phyloP scores from a whole-genome alignment of 2,329 filamentous ascomycete genomes.

The Elsinoe arachidis region DNA sequence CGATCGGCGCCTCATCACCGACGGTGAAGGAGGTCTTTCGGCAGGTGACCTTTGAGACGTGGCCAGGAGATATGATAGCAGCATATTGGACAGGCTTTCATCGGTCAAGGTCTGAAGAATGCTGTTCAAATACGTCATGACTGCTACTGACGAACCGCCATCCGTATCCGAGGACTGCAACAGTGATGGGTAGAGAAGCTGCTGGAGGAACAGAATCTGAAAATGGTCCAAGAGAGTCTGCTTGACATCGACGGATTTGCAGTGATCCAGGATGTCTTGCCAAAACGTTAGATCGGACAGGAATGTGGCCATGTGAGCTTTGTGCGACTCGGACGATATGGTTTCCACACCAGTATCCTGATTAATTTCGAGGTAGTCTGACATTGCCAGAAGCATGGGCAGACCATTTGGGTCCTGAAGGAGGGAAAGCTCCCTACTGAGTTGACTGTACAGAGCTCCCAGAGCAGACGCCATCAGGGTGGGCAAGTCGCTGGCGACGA shows the following conservation, averaged over 20 bases:
- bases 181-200: constrained; percentile 89
- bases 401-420: constrained; percentile 65
- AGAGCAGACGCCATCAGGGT: constrained; percentile 95
- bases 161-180: constrained; percentile 95
- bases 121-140: constrained; percentile 82
- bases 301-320: constrained; percentile 84
- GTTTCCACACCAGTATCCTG: constrained; percentile 62
- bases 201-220: constrained; percentile 89
- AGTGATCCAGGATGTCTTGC: constrained; percentile 97
- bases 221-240: constrained; percentile 93
- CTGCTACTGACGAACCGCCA: constrained; percentile 90
- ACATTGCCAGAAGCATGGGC: constrained; percentile 77
- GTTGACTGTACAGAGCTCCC: constrained; percentile 64
- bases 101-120: constrained; percentile 89
- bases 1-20: constrained; percentile 69
- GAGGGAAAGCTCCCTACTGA: constrained; percentile 72
- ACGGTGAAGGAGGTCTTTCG: constrained; percentile 43
- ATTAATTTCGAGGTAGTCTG: constrained; percentile 73
- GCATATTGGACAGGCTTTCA: constrained; percentile 86
- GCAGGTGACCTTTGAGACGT: constrained; percentile 52
- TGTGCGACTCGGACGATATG: constrained; percentile 66
- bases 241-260: constrained; percentile 82
- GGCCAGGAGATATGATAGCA: constrained; percentile 83
- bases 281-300: constrained; percentile 92
- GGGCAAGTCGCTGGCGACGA: constrained; percentile 91